Evolutionary conservation across 441 rosid genomes (phyloP).

Genomic region (Jatropha multifida): DNA sequence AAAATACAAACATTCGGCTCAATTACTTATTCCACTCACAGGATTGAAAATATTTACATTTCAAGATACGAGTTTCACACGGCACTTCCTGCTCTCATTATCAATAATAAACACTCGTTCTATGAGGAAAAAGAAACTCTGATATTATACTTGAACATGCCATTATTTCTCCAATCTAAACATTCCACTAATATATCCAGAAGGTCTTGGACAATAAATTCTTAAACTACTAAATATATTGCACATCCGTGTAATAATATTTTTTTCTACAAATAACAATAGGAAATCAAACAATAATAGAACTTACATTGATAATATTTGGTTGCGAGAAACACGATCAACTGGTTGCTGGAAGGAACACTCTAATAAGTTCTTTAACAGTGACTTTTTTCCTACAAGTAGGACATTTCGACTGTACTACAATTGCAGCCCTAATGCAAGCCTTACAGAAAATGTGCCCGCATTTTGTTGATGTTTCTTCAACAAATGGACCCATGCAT

Average conservation of each 20-base stretch:
- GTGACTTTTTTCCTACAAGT: slow-evolving; percentile 75
- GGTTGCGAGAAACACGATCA: slow-evolving; percentile 33
- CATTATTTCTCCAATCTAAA: not conserved
- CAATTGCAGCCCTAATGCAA: slow-evolving; percentile 68
- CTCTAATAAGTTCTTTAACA: slow-evolving; percentile 64
- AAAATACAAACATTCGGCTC: not conserved
- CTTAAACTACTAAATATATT: not conserved
- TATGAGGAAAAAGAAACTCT: not conserved
- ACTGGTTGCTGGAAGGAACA: slow-evolving; percentile 79
- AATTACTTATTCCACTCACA: not conserved
- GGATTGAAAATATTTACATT: not conserved
- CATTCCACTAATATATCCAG: not conserved
- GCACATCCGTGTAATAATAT: not conserved
- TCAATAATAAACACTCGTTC: not conserved
- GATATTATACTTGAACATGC: not conserved
- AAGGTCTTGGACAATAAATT: not conserved
- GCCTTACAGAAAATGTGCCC: slow-evolving; percentile 91
- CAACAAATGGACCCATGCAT: slow-evolving; percentile 70
- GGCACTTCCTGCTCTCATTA: not conserved
- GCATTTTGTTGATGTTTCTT: slow-evolving; percentile 85
- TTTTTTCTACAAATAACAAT: not conserved
- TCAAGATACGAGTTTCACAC: not conserved
- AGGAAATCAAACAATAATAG: slow-evolving; percentile 11
- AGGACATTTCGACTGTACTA: slow-evolving; percentile 70
- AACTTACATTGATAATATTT: slow-evolving; percentile 38